A percentile compares a stretch with the other conserved stretches of the same genome.
Conservation (phyloP, 176 grass and related monocot genomes). For the Ampelocalamus luodianensis region DNA sequence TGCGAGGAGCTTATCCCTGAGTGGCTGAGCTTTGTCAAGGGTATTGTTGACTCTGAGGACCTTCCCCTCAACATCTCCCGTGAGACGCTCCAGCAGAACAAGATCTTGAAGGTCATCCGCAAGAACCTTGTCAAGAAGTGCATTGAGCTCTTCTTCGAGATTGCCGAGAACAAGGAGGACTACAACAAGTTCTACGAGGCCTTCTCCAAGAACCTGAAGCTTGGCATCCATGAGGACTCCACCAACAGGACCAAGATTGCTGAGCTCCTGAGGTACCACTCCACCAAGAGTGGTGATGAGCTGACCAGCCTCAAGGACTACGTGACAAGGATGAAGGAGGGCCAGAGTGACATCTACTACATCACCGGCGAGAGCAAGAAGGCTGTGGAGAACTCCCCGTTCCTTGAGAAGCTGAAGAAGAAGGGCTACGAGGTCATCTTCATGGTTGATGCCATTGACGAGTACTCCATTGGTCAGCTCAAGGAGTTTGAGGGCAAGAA, state of each 20-base stretch:
- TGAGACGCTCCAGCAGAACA: conserved; percentile 98
- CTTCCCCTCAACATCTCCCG: conserved; percentile 97
- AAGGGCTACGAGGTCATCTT: conserved; percentile 85
- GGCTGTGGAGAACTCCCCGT: conserved; percentile 95
- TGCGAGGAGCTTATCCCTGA: conserved; percentile 94
- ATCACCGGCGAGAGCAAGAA: conserved; percentile 99
- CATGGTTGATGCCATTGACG: conserved; percentile 94
- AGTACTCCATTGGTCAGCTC: conserved; percentile 88
- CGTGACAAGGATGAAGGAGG: conserved; percentile 98
- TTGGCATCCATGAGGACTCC: conserved; percentile 89
- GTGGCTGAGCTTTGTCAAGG: conserved; percentile 93
- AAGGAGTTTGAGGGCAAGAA: conserved; percentile 99
- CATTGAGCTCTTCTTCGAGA: conserved; percentile 94
- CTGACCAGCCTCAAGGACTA: conserved; percentile 99
- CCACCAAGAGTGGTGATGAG: conserved; percentile 96
- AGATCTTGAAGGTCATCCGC: conserved; percentile 93
- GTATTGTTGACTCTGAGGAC: conserved; percentile 97
- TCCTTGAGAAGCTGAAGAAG: conserved; percentile 96
- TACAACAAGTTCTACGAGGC: conserved; percentile 98
- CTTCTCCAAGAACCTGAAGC: conserved; percentile 98
- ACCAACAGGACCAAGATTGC: conserved; percentile 87
- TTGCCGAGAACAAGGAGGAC: conserved; percentile 98
- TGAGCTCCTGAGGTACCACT: conserved; percentile 91
- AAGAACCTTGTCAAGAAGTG: conserved; percentile 99
- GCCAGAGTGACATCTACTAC: conserved; percentile 95